Percentiles rank a stretch among this genome's conserved stretches.
Conservation (phyloP, 1,139 yeast genomes). For the Arxiozyma telluris region DNA sequence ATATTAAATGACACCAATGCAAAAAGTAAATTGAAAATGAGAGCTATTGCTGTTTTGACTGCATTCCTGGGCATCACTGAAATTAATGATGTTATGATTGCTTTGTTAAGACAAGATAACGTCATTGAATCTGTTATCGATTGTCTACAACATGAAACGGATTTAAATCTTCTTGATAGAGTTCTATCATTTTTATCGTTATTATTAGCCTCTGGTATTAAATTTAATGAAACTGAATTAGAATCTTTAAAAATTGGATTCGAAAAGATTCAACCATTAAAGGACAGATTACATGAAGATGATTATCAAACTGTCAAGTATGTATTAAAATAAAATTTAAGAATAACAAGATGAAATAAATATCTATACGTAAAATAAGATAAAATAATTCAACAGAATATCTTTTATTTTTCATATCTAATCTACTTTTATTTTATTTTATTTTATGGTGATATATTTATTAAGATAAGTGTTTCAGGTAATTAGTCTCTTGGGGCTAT, state of each 20-base stretch:
- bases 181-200: constrained; percentile 46
- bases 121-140: constrained; percentile 36
- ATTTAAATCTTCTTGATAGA: constrained; percentile 52
- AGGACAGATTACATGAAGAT: constrained; percentile 45
- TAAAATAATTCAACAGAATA: too few species aligned
- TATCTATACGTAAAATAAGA: too few species aligned
- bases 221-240: constrained; percentile 43
- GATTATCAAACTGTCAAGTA: constrained; percentile 45
- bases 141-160: constrained; percentile 36
- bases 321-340: constrained; percentile 26
- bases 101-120: constrained; percentile 37
- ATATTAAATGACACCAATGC: constrained; percentile 18
- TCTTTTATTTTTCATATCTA: neutral
- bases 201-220: constrained; percentile 39
- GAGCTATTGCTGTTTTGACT: constrained; percentile 49
- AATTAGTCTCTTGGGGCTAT: too few species aligned
- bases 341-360: too few species aligned
- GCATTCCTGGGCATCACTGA: constrained; percentile 47
- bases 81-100: constrained; percentile 32
- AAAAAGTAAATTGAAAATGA: constrained; percentile 38
- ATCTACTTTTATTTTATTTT: neutral
- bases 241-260: constrained; percentile 36
- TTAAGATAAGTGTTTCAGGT: too few species aligned
- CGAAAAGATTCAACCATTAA: constrained; percentile 34
- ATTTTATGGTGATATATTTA: too few species aligned